Base-by-base conservation (phyloP, 2,329 filamentous ascomycete species). In the Botrytis tulipae region DNA sequence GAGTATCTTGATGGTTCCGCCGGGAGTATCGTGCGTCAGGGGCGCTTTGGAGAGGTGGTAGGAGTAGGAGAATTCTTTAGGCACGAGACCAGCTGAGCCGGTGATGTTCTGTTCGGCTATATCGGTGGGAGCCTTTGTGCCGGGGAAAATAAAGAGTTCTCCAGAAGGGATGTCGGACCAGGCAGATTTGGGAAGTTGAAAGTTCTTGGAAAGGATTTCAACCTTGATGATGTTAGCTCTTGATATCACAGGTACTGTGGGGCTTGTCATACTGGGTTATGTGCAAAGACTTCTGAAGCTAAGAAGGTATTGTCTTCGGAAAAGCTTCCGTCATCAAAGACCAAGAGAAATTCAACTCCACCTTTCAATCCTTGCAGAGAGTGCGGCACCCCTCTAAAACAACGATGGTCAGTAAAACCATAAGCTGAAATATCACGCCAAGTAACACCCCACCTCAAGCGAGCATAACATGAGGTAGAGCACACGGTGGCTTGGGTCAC, bases 291-390 rank as follows among this genome's bases (percentile, higher is more conserved):
- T 78, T 93, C 88, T 0, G 91, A 89, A 0, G 88, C 87, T 1
- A 94, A 84, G 79, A 92, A 89, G 82, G 94, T 94, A 83, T 94
- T 94, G 40, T 89, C 87, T 78, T 90, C 88, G 35, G 85, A 87
- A 80, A 90, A 90, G 73, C 82, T 83, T 16, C 88, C 88, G 71
- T 88, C 84, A 74, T 90, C 88, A 75, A 90, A 90, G 63, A 91
- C 84, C 57, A 91, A 84, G 2, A 92, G 83, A 78, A 91, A 91
- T 74, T 91, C 88, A 1, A 87, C 88, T 42, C 89, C 92, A 63
- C 92, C 91, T 40, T 87, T 84, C 1, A 94, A 83, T 0, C 91
- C 92, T 82, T 94, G 92, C 2, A 95, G 87, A 0, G 91, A 93
- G 81, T 95, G 92, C 18, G 92, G 92, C 48, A 94, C 87, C 10